Evolutionary conservation across 495 filamentous ascomycete genomes (phyloP).

Genomic region (Terfezia claveryi): DNA sequence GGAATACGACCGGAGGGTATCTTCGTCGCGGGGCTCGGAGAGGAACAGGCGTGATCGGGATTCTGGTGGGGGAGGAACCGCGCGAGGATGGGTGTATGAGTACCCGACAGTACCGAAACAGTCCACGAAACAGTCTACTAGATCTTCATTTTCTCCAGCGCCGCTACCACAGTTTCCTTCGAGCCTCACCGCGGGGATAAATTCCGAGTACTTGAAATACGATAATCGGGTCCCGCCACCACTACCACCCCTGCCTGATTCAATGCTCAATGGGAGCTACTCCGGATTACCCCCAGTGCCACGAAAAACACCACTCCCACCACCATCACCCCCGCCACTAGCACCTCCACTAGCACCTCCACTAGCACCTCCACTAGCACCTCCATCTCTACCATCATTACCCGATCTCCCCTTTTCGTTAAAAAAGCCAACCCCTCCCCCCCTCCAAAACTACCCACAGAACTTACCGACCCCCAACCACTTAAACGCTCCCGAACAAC

Average conservation of each 20-base stretch:
- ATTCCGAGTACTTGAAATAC: too few species aligned
- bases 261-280: not conserved
- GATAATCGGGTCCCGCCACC: not conserved
- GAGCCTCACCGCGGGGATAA: too few species aligned
- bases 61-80: conserved; percentile 4
- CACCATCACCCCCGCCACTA: conserved; percentile 21
- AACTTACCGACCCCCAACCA: conserved; percentile 12
- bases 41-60: conserved; percentile 1
- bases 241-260: not conserved
- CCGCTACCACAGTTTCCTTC: not conserved
- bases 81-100: conserved; percentile 3
- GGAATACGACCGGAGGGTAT: not conserved
- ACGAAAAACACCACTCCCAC: conserved; percentile 6
- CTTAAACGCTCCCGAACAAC: conserved; percentile 3
- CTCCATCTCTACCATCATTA: conserved; percentile 1
- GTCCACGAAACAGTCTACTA: not conserved
- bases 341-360: conserved; percentile 9
- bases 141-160: not conserved
- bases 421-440: conserved; percentile 15
- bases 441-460: conserved; percentile 23
- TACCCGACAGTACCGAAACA: not conserved
- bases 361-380: conserved; percentile 1
- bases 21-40: not conserved
- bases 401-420: conserved; percentile 17
- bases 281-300: not conserved